Conservation (phyloP, 2,329 filamentous ascomycete genomes). For the Drechslerella dactyloides region DNA sequence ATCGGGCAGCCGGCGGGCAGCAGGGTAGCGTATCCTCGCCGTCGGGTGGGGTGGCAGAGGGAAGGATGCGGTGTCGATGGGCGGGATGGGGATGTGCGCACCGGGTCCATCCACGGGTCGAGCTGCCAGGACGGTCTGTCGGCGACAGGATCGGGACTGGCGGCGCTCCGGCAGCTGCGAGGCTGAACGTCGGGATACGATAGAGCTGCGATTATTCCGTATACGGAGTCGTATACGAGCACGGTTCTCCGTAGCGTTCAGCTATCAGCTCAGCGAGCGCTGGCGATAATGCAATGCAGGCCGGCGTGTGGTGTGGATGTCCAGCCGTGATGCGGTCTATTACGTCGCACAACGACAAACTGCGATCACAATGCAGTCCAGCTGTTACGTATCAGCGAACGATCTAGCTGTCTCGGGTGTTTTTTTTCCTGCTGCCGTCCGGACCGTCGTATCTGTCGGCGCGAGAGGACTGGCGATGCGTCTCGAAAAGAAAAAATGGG, state of each 20-base stretch:
- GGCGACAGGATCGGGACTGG: background rate
- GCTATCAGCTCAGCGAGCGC: no score
- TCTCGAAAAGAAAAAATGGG: no score
- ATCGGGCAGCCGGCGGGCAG: background rate
- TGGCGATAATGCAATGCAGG: no score
- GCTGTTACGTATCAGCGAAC: background rate
- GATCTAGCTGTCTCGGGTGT: conserved; percentile 1
- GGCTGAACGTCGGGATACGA: background rate
- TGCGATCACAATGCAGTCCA: background rate
- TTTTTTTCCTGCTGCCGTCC: background rate
- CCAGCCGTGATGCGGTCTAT: background rate
- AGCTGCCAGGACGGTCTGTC: conserved; percentile 5
- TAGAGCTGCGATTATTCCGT: background rate
- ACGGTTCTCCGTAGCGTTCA: no score
- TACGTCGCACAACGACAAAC: conserved; percentile 5
- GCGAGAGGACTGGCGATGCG: background rate
- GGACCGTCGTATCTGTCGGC: conserved; percentile 2
- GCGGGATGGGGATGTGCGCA: conserved; percentile 11
- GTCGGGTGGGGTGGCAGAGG: conserved; percentile 45
- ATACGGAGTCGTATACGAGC: no score
- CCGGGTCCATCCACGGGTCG: conserved; percentile 28
- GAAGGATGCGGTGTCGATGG: conserved; percentile 34
- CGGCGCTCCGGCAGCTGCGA: background rate
- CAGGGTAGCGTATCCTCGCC: conserved; percentile 5
- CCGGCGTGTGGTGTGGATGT: background rate